A percentile compares a stretch with the other conserved stretches of the same genome.
Evolutionary conservation across 805 yeast genomes (phyloP).

Genomic region (Pichia rugopelliculosa): DNA sequence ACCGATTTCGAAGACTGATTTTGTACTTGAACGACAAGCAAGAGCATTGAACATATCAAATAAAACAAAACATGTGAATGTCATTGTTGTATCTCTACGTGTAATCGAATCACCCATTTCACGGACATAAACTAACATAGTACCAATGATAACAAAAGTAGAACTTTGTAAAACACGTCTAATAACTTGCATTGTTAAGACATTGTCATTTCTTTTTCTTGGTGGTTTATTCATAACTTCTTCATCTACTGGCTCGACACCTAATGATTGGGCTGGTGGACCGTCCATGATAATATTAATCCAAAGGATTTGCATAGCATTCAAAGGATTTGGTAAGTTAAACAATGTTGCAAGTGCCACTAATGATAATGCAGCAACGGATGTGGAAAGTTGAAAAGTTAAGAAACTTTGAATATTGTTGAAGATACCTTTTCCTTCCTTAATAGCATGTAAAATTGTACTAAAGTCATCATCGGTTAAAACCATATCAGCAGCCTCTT

Average conservation of each 20-base stretch:
- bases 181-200: slow-evolving; percentile 62
- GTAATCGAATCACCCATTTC: slow-evolving; percentile 88
- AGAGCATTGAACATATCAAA: slow-evolving; percentile 97
- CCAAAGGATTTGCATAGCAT: slow-evolving; percentile 98
- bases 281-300: slow-evolving; percentile 98
- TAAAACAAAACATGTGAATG: slow-evolving; percentile 92
- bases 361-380: slow-evolving; percentile 88
- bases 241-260: slow-evolving; percentile 95
- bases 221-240: slow-evolving; percentile 97
- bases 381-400: slow-evolving; percentile 92
- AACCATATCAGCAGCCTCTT: slow-evolving; percentile 97
- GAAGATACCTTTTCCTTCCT: slow-evolving; percentile 96
- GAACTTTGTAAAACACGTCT: slow-evolving; percentile 75
- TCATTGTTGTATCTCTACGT: slow-evolving; percentile 97
- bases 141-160: slow-evolving; percentile 69
- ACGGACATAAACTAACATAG: slow-evolving; percentile 74
- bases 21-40: slow-evolving; percentile 82
- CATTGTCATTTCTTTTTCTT: slow-evolving; percentile 77
- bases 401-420: slow-evolving; percentile 91
- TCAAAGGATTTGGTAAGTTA: slow-evolving; percentile 86
- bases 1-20: slow-evolving; percentile 79
- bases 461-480: slow-evolving; percentile 95
- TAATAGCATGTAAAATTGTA: slow-evolving; percentile 86
- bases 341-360: slow-evolving; percentile 83
- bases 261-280: slow-evolving; percentile 96